A percentile compares a stretch with the other conserved stretches of the same genome.
Evolutionary conservation across 1,139 yeast species (phyloP).

Genomic region (Debaryomyces subglobosus): DNA sequence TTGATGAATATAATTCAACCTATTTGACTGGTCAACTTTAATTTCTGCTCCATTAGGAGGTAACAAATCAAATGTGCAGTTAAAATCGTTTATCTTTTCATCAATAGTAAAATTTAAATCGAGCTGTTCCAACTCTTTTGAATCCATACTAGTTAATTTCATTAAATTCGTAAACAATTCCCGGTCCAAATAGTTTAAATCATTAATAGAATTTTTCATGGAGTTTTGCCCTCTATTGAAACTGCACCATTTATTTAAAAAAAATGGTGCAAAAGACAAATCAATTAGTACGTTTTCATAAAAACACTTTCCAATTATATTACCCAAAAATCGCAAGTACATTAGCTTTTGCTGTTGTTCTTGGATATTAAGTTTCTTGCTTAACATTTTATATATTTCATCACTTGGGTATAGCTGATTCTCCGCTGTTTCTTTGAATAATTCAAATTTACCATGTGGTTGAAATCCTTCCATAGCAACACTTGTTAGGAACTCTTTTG

Average conservation of each 20-base stretch:
- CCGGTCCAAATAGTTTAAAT: slow-evolving; percentile 69
- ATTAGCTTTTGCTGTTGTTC: slow-evolving; percentile 36
- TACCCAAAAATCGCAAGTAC: slow-evolving; percentile 69
- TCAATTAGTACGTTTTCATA: slow-evolving; percentile 83
- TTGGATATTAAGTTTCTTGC: slow-evolving; percentile 28
- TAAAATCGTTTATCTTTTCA: slow-evolving; percentile 43
- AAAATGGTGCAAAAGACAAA: slow-evolving; percentile 84
- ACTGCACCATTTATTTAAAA: slow-evolving; percentile 70
- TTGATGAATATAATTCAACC: slow-evolving; percentile 74
- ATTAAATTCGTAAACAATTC: slow-evolving; percentile 68
- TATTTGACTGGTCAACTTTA: slow-evolving; percentile 62
- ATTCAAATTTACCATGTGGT: slow-evolving; percentile 40
- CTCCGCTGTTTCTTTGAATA: slow-evolving; percentile 50
- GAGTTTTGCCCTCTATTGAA: slow-evolving; percentile 20
- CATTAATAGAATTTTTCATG: slow-evolving; percentile 71
- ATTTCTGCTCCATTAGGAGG: slow-evolving; percentile 57
- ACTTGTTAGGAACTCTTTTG: slow-evolving; percentile 84
- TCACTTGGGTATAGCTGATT: slow-evolving; percentile 79
- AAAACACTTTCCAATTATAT: slow-evolving; percentile 85
- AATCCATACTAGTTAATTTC: slow-evolving; percentile 59
- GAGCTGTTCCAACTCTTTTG: slow-evolving; percentile 58
- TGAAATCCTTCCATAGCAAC: slow-evolving; percentile 71
- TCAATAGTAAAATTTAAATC: slow-evolving; percentile 69
- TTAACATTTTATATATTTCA: slow-evolving; percentile 42
- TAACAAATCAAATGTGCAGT: slow-evolving; percentile 56